phyloP scores from a whole-genome alignment of 371 early-diverging fungal species.

The Mucor sp. region DNA sequence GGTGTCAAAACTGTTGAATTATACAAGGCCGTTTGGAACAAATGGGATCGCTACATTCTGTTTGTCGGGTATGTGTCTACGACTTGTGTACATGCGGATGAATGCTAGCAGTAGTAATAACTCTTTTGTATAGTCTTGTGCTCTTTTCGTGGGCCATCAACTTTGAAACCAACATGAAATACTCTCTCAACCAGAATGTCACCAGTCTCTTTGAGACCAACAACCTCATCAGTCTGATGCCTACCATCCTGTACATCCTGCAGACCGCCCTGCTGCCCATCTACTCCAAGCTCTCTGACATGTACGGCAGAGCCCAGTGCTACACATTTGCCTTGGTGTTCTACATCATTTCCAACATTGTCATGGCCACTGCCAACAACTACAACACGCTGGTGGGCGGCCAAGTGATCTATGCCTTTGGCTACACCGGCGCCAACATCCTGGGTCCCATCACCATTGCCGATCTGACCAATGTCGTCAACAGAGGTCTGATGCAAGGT shows the following conservation, averaged over 20 bases:
- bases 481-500: constrained; percentile 40
- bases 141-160: constrained; percentile 29
- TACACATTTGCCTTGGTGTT: constrained; percentile 21
- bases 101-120: no score
- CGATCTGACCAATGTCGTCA: constrained; percentile 37
- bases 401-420: constrained; percentile 38
- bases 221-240: constrained; percentile 26
- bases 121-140: no score
- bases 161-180: constrained; percentile 15
- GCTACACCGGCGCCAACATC: constrained; percentile 33
- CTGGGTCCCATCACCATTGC: constrained; percentile 39
- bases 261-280: constrained; percentile 32
- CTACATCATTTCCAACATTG: constrained; percentile 23
- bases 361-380: constrained; percentile 24
- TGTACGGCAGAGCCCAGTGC: constrained; percentile 28
- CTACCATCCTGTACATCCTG: constrained; percentile 29
- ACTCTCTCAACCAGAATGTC: constrained; percentile 19
- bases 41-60: constrained; percentile 17
- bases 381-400: constrained; percentile 24
- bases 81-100: no score
- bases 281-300: constrained; percentile 34
- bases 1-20: constrained; percentile 31
- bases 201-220: constrained; percentile 22
- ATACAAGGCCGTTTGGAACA: constrained; percentile 32
- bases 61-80: constrained; percentile 30